Conservation (phyloP, 1,139 yeast genomes). For the Suhomyces panamericanus region DNA sequence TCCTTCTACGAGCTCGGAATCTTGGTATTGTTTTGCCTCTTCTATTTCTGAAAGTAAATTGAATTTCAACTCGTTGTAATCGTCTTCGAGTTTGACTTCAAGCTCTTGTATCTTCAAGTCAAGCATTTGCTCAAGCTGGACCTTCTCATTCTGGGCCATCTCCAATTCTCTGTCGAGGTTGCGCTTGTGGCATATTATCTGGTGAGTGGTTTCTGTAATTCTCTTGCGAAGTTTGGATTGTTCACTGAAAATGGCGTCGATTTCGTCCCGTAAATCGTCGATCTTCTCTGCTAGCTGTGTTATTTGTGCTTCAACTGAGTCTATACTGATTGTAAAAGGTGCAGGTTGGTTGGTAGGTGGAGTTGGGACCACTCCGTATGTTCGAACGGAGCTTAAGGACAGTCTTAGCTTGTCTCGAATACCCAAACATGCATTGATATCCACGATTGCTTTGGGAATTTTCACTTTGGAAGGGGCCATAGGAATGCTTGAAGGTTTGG, state of each 20-base stretch:
- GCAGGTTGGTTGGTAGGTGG: neutral
- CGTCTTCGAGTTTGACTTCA: conserved; percentile 22
- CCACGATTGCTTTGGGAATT: conserved; percentile 5
- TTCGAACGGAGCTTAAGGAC: neutral
- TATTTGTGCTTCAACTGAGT: conserved; percentile 7
- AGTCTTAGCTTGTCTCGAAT: conserved; percentile 10
- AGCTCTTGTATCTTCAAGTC: conserved; percentile 16
- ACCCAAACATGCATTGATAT: conserved; percentile 13
- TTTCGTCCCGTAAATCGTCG: conserved; percentile 16
- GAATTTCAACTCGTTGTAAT: conserved; percentile 34
- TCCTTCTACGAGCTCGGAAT: conserved; percentile 21
- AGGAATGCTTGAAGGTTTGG: conserved; percentile 10
- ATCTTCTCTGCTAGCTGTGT: conserved; percentile 6
- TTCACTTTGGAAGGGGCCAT: conserved; percentile 6
- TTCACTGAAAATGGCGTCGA: conserved; percentile 13
- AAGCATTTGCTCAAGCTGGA: conserved; percentile 16
- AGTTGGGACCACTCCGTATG: neutral
- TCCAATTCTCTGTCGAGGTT: conserved; percentile 13
- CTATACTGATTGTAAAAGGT: neutral
- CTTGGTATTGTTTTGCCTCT: conserved; percentile 28
- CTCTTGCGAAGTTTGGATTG: conserved; percentile 13
- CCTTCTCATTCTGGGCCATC: conserved; percentile 11
- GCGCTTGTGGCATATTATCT: conserved; percentile 10
- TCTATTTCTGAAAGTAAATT: conserved; percentile 34
- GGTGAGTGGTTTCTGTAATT: conserved; percentile 12